Evolutionary conservation across 129 eudicot species (phyloP).

Genomic region (Pittosporum tobira): DNA sequence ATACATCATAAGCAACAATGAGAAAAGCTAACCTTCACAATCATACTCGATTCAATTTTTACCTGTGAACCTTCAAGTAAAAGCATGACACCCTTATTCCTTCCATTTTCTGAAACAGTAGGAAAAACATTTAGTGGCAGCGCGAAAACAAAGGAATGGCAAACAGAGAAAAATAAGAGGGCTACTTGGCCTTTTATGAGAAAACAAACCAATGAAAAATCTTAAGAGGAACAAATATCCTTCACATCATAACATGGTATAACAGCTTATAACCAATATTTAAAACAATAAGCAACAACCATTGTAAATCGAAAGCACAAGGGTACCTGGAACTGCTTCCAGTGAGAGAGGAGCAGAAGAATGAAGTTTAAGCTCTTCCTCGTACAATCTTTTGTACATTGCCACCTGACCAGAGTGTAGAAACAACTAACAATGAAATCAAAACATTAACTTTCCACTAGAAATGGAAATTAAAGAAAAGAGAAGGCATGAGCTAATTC

Average conservation of each 20-base stretch:
- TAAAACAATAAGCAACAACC: background rate
- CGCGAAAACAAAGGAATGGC: background rate
- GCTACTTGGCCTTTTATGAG: no score
- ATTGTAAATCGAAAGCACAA: background rate
- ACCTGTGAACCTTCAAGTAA: conserved; percentile 50
- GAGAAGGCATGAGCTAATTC: background rate
- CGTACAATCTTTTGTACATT: conserved; percentile 76
- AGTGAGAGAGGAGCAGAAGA: conserved; percentile 23
- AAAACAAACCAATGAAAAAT: no score
- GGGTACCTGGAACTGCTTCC: conserved; percentile 31
- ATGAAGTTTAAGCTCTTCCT: conserved; percentile 67
- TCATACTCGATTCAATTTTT: background rate
- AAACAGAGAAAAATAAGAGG: background rate
- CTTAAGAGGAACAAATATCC: no score
- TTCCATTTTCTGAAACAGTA: conserved; percentile 22
- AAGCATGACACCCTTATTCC: conserved; percentile 33
- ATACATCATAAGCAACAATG: background rate
- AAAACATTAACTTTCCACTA: background rate
- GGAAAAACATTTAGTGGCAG: conserved; percentile 12
- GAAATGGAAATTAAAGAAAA: background rate
- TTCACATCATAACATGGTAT: background rate
- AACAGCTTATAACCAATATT: background rate
- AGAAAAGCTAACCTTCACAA: background rate
- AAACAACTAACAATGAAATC: background rate
- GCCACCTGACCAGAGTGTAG: conserved; percentile 35